These are phyloP conservation scores for Cladophialophora bantiana DNA, from an alignment of 2,329 filamentous ascomycete species.

Conservation along the genomic window DNA sequence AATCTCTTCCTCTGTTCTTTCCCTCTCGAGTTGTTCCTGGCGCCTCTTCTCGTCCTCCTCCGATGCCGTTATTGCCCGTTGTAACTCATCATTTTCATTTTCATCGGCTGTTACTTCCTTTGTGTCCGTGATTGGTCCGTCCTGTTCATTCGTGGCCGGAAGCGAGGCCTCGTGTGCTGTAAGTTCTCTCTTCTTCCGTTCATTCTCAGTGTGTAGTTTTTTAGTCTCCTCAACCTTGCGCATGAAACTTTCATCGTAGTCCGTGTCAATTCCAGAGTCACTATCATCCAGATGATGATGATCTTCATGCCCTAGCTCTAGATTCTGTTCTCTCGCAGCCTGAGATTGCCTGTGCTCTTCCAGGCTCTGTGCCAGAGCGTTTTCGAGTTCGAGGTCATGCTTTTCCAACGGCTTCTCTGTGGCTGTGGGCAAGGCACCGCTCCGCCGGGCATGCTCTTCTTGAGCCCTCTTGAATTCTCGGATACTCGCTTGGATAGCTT, in stretches of 20 bases:
- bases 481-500: conserved; percentile 41
- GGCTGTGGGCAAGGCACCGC: conserved; percentile 13
- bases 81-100: conserved; percentile 55
- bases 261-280: conserved; percentile 43
- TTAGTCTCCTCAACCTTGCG: conserved; percentile 48
- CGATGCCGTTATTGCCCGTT: conserved; percentile 58
- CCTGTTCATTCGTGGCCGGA: background rate
- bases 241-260: conserved; percentile 48
- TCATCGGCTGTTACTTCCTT: conserved; percentile 40
- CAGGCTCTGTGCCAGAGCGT: conserved; percentile 54
- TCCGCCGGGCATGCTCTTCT: conserved; percentile 37
- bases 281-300: conserved; percentile 31
- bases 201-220: conserved; percentile 33
- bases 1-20: conserved; percentile 71
- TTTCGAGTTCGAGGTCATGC: conserved; percentile 52
- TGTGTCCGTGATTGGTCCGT: conserved; percentile 34
- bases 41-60: conserved; percentile 55
- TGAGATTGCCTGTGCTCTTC: conserved; percentile 44
- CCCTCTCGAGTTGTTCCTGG: conserved; percentile 45
- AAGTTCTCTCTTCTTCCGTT: conserved; percentile 28
- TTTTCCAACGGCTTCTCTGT: conserved; percentile 37
- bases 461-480: conserved; percentile 35
- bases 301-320: background rate
- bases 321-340: background rate
- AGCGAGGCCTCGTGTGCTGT: conserved; percentile 15